A percentile compares a stretch with the other conserved stretches of the same genome.
phyloP scores from a whole-genome alignment of 2,329 filamentous ascomycete genomes.

The Tothia fuscella region DNA sequence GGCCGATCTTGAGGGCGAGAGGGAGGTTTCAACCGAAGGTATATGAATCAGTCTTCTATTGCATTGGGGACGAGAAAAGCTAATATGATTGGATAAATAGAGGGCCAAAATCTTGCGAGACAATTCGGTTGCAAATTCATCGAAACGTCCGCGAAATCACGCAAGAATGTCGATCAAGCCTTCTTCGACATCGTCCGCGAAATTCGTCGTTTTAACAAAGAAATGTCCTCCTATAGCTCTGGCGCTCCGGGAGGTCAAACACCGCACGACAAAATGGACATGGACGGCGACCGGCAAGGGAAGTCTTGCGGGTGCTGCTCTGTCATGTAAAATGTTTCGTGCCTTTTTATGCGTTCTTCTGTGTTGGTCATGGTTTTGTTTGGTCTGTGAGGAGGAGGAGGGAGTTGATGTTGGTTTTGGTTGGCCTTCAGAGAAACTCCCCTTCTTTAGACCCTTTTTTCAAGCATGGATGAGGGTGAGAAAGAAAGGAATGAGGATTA shows the following conservation, averaged over 20 bases:
- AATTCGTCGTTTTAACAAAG: constrained; percentile 96
- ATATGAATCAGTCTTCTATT: constrained; percentile 25
- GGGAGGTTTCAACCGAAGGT: constrained; percentile 89
- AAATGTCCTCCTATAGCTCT: constrained; percentile 80
- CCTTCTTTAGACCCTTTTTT: too few relatives aligned
- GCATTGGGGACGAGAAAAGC: not conserved
- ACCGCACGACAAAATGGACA: constrained; percentile 62
- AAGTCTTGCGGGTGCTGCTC: constrained; percentile 74
- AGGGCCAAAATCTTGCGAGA: constrained; percentile 76
- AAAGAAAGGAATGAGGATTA: too few relatives aligned
- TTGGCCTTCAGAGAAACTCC: too few relatives aligned
- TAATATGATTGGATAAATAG: constrained; percentile 35
- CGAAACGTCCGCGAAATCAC: constrained; percentile 95
- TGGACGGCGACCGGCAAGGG: constrained; percentile 56
- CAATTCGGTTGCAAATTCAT: constrained; percentile 97
- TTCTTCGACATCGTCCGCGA: constrained; percentile 98
- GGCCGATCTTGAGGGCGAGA: constrained; percentile 90
- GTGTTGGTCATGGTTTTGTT: too few relatives aligned
- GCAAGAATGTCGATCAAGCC: constrained; percentile 95
- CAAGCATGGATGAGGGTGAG: too few relatives aligned
- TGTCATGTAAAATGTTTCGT: constrained; percentile 83
- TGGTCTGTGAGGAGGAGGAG: too few relatives aligned
- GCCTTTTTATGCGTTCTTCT: too few relatives aligned
- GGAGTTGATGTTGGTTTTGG: too few relatives aligned
- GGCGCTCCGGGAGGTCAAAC: constrained; percentile 48